These are phyloP conservation scores for Lepidium aucheri DNA, from an alignment of 345 rosid species.

Conservation along the genomic window DNA sequence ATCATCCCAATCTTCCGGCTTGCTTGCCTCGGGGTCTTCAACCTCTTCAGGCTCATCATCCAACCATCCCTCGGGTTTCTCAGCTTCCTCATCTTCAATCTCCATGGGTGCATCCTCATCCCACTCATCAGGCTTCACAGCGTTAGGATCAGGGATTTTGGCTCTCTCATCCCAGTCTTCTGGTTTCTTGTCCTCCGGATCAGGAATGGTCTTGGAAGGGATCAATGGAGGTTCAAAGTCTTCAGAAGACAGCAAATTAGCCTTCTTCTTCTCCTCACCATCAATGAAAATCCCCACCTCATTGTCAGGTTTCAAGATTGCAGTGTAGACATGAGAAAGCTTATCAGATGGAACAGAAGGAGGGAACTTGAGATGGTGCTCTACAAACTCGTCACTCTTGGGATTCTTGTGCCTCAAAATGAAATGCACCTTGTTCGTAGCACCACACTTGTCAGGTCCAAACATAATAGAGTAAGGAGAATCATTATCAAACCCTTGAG, in stretches of 20 bases:
- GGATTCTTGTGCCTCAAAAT: slow-evolving; percentile 82
- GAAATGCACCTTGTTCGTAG: slow-evolving; percentile 80
- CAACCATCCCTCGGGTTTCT: slow-evolving; percentile 75
- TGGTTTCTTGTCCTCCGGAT: slow-evolving; percentile 74
- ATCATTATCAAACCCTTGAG: slow-evolving; percentile 54
- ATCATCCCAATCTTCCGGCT: slow-evolving; percentile 90
- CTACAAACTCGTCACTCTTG: slow-evolving; percentile 61
- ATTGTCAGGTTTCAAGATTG: slow-evolving; percentile 59
- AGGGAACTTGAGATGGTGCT: slow-evolving; percentile 76
- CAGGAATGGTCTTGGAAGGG: slow-evolving; percentile 72
- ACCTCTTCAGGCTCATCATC: slow-evolving; percentile 82
- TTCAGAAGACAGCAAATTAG: slow-evolving; percentile 45
- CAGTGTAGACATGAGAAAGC: slow-evolving; percentile 73
- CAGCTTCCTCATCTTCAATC: slow-evolving; percentile 63
- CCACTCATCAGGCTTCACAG: slow-evolving; percentile 79
- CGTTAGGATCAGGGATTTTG: slow-evolving; percentile 60
- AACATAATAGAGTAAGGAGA: slow-evolving; percentile 81
- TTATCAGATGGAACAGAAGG: slow-evolving; percentile 78
- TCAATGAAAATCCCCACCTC: slow-evolving; percentile 55
- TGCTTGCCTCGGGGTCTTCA: slow-evolving; percentile 71
- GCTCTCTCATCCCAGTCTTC: slow-evolving; percentile 86
- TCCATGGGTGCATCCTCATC: slow-evolving; percentile 88
- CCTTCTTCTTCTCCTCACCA: slow-evolving; percentile 74
- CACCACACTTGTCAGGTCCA: slow-evolving; percentile 85
- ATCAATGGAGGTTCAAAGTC: slow-evolving; percentile 75